A percentile compares a stretch with the other conserved stretches of the same genome.
phyloP scores from a whole-genome alignment of 345 rosid genomes.

The Salix exigua region DNA sequence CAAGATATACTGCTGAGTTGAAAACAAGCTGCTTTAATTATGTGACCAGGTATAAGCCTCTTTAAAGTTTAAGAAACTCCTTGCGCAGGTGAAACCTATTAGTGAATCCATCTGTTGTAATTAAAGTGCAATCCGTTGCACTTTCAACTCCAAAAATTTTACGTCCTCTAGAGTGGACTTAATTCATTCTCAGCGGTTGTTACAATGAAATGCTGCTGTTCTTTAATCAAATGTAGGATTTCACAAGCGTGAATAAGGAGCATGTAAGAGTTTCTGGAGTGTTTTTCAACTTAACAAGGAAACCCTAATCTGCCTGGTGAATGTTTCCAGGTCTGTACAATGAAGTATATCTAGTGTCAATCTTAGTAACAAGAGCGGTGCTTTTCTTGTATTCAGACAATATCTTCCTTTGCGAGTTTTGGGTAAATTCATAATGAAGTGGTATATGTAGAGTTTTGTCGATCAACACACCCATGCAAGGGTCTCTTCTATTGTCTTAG shows the following conservation, averaged over 20 bases:
- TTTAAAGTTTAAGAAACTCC: neutral
- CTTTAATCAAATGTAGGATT: neutral
- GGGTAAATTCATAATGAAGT: neutral
- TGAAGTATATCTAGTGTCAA: no score
- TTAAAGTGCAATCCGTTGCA: neutral
- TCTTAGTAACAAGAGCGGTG: neutral
- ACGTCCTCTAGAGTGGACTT: no score
- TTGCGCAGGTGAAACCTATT: neutral
- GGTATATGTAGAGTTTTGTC: neutral
- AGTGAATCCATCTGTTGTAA: neutral
- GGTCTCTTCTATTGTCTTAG: neutral
- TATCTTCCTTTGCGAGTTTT: neutral
- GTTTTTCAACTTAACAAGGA: neutral
- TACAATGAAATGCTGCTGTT: neutral
- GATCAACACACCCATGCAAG: neutral
- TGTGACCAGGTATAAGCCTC: neutral
- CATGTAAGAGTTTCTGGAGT: neutral
- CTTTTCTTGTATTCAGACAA: neutral
- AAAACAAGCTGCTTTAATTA: neutral
- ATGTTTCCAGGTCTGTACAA: neutral
- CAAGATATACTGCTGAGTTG: neutral
- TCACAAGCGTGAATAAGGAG: neutral
- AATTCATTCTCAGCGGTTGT: neutral
- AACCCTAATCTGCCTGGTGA: neutral
- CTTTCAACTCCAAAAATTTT: neutral